Evolutionary conservation across 768 basidiomycete genomes (phyloP).

Genomic region (Pleurotus cornucopiae): DNA sequence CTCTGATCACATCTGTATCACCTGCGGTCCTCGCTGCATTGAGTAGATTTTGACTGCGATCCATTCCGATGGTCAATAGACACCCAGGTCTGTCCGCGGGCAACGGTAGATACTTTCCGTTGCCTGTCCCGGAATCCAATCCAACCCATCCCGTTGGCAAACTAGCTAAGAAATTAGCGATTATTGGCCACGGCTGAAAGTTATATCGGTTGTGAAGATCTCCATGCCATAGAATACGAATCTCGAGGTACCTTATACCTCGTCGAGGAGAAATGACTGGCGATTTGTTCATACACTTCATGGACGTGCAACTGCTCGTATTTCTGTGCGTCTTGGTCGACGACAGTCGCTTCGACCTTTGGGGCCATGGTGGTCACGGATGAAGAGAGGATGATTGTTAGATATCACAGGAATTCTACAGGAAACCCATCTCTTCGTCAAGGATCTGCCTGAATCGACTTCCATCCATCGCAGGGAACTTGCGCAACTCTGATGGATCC

Average conservation of each 20-base stretch:
- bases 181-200: constrained; percentile 84
- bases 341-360: constrained; percentile 32
- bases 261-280: constrained; percentile 82
- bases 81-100: constrained; percentile 56
- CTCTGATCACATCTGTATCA: constrained; percentile 38
- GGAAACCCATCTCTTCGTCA: constrained; percentile 79
- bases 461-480: constrained; percentile 69
- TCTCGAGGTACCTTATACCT: constrained; percentile 70
- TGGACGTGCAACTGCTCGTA: constrained; percentile 82
- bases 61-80: constrained; percentile 77
- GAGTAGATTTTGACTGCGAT: constrained; percentile 79
- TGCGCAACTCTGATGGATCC: constrained; percentile 37
- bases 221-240: not conserved
- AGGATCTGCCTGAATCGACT: constrained; percentile 62
- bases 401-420: constrained; percentile 18
- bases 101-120: constrained; percentile 92
- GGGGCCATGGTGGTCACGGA: constrained; percentile 21
- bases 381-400: constrained; percentile 7
- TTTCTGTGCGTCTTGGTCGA: constrained; percentile 45
- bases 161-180: constrained; percentile 66
- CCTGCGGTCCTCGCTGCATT: constrained; percentile 68
- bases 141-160: constrained; percentile 80
- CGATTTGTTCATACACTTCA: constrained; percentile 79
- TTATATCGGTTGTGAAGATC: not conserved
- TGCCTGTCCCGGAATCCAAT: constrained; percentile 93